Percentiles rank a stretch among this genome's conserved stretches.
Evolutionary conservation across 2,329 filamentous ascomycete genomes (phyloP).

Genomic region (Berkeleyomyces basicola): DNA sequence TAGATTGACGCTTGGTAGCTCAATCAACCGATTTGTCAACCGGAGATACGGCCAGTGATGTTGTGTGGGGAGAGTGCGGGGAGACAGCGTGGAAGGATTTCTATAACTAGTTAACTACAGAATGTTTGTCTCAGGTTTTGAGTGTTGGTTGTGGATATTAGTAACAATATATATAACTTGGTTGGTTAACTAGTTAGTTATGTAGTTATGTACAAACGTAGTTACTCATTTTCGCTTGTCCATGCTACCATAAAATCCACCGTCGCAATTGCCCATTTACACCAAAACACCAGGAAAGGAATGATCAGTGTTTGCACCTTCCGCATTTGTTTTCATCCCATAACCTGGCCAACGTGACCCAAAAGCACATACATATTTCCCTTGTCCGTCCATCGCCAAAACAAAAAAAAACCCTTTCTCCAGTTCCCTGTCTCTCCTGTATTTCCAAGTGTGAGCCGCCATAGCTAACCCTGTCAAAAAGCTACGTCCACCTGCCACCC

Average conservation of each 20-base stretch:
- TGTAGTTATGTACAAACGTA: too few relatives aligned
- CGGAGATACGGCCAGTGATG: not conserved
- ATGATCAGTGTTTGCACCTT: too few relatives aligned
- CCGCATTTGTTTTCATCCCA: too few relatives aligned
- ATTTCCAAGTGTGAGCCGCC: too few relatives aligned
- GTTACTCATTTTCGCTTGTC: not conserved
- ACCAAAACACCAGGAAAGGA: too few relatives aligned
- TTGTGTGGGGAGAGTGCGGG: not conserved
- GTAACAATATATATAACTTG: not conserved
- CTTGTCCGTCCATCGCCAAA: too few relatives aligned
- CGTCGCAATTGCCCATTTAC: not conserved
- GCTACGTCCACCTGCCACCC: not conserved
- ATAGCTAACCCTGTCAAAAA: too few relatives aligned
- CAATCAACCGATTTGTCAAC: conserved; percentile 14
- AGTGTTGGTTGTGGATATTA: not conserved
- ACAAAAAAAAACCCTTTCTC: too few relatives aligned
- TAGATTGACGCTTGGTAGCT: conserved; percentile 20
- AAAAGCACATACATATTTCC: too few relatives aligned
- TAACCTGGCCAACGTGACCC: too few relatives aligned
- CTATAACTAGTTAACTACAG: not conserved
- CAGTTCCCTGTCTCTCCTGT: too few relatives aligned
- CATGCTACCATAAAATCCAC: not conserved
- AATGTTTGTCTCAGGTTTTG: not conserved
- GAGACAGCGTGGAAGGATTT: not conserved
- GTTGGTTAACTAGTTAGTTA: too few relatives aligned